Evolutionary conservation across 495 filamentous ascomycete genomes (phyloP).

Genomic region (Aspergillus incahuasiensis): DNA sequence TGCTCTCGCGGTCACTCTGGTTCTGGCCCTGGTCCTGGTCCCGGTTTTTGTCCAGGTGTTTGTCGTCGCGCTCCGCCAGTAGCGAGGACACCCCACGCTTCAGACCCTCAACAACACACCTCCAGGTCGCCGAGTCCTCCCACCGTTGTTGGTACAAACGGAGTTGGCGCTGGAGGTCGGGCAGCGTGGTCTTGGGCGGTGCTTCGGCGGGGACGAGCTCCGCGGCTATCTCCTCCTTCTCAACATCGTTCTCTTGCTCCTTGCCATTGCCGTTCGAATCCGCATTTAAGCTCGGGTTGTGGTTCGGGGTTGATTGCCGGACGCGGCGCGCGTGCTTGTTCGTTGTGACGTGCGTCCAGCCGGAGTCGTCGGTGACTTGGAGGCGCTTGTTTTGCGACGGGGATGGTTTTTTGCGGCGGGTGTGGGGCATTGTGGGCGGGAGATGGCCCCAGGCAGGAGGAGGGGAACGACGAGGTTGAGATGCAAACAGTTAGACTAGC

Average conservation of each 20-base stretch:
- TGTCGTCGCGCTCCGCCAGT: not conserved
- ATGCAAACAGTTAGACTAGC: not conserved
- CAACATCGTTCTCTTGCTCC: not conserved
- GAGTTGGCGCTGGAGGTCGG: conserved; percentile 36
- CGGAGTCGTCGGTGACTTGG: conserved; percentile 44
- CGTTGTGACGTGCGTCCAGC: conserved; percentile 54
- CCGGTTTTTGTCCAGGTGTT: too few species aligned
- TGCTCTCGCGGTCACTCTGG: not conserved
- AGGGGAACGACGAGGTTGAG: not conserved
- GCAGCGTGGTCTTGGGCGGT: conserved; percentile 31
- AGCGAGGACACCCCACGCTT: not conserved
- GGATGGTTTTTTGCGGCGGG: conserved; percentile 32
- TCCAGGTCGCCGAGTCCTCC: conserved; percentile 29
- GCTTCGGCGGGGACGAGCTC: conserved; percentile 28
- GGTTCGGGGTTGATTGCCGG: not conserved
- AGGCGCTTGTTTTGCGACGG: conserved; percentile 37
- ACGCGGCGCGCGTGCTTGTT: conserved; percentile 22
- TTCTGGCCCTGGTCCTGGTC: too few species aligned
- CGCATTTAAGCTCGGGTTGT: not conserved
- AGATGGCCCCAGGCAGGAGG: not conserved
- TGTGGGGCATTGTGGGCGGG: conserved; percentile 41
- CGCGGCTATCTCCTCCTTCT: not conserved
- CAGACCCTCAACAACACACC: conserved; percentile 12
- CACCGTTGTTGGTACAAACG: conserved; percentile 23
- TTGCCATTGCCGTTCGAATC: not conserved